These are phyloP conservation scores for Saccharata proteae DNA, from an alignment of 2,329 filamentous ascomycete genomes.

Conservation along the genomic window DNA sequence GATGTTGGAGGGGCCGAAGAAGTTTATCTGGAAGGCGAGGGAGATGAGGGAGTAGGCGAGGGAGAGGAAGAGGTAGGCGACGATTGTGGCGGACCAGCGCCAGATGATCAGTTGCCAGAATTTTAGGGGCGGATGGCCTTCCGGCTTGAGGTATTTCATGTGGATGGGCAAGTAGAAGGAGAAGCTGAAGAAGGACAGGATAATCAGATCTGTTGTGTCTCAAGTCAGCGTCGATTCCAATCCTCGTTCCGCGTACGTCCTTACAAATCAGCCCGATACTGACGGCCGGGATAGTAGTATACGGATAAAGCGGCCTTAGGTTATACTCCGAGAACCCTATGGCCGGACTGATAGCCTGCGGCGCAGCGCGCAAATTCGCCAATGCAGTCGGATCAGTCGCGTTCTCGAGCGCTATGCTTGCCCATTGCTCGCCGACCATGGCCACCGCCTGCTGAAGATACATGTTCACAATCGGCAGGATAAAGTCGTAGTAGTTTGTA, in stretches of 20 bases:
- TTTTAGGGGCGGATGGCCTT: slow-evolving; percentile 45
- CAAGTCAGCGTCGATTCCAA: too few species aligned
- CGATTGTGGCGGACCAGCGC: slow-evolving; percentile 44
- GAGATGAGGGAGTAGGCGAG: slow-evolving; percentile 53
- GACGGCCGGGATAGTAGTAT: slow-evolving; percentile 44
- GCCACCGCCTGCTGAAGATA: slow-evolving; percentile 37
- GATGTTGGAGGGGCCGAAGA: slow-evolving; percentile 28
- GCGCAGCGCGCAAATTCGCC: slow-evolving; percentile 32
- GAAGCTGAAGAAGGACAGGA: slow-evolving; percentile 55
- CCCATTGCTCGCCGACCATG: slow-evolving; percentile 38
- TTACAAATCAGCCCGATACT: slow-evolving; percentile 49
- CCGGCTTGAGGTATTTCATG: slow-evolving; percentile 43
- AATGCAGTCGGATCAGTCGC: slow-evolving; percentile 26
- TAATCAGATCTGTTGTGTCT: slow-evolving; percentile 52
- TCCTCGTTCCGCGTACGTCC: too few species aligned
- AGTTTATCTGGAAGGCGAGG: slow-evolving; percentile 51
- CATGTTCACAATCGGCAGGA: slow-evolving; percentile 37
- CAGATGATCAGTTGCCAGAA: slow-evolving; percentile 47
- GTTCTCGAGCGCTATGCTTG: slow-evolving; percentile 29
- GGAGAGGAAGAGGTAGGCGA: slow-evolving; percentile 49
- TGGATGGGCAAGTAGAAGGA: slow-evolving; percentile 54
- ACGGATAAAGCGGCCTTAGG: slow-evolving; percentile 46
- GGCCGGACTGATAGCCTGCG: slow-evolving; percentile 43
- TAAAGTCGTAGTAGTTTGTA: slow-evolving; percentile 40
- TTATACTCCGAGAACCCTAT: slow-evolving; percentile 46